Evolutionary conservation across 306 rosid species (phyloP).

Genomic region (Trifolium subterraneum): DNA sequence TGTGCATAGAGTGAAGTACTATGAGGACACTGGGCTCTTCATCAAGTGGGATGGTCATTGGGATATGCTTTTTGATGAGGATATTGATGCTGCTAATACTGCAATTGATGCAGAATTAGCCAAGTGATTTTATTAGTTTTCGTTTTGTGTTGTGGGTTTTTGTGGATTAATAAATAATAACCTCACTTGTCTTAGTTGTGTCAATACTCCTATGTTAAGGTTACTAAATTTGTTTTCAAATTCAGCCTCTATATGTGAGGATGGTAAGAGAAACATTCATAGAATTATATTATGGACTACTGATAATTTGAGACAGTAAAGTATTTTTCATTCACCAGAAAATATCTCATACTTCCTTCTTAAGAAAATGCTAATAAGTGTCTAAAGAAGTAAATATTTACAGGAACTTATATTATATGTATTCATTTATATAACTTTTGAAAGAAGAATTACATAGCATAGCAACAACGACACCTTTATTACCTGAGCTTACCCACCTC

Average conservation of each 20-base stretch:
- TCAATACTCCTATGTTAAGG: no score
- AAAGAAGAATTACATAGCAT: no score
- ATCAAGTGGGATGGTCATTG: conserved; percentile 94
- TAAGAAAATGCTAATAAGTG: no score
- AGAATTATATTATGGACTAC: not conserved
- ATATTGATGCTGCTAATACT: conserved; percentile 57
- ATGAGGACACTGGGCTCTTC: conserved; percentile 81
- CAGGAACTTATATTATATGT: no score
- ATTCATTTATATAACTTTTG: no score
- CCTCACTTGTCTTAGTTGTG: not conserved
- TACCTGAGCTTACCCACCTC: not conserved
- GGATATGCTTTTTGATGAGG: conserved; percentile 91
- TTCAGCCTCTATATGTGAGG: not conserved
- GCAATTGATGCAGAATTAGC: conserved; percentile 7
- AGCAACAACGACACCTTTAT: not conserved
- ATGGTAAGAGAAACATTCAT: not conserved
- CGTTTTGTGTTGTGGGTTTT: not conserved
- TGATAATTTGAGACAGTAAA: no score
- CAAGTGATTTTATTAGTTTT: not conserved
- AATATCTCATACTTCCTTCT: no score
- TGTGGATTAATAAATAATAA: not conserved
- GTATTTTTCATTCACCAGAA: no score
- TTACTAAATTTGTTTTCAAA: no score
- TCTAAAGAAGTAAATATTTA: no score
- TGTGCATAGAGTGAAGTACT: conserved; percentile 78